Percentiles rank a stretch among this genome's conserved stretches.
These are phyloP conservation scores for Hymenoscyphus albidus DNA, from an alignment of 2,329 filamentous ascomycete species.

Conservation along the genomic window DNA sequence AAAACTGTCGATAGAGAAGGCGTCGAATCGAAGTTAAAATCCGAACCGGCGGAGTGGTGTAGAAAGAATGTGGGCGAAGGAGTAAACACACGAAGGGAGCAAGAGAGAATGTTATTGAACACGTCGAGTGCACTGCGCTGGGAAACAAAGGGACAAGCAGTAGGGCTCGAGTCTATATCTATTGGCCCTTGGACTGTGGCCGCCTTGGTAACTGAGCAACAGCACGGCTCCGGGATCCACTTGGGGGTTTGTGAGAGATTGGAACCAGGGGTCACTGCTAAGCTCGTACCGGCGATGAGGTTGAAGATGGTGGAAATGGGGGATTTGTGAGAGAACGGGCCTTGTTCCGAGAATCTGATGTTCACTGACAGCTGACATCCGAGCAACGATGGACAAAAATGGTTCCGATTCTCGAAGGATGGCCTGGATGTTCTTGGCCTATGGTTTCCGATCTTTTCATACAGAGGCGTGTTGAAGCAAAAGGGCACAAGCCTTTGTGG, in stretches of 20 bases:
- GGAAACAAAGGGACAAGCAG: constrained; percentile 11
- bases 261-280: constrained; percentile 30
- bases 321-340: constrained; percentile 43
- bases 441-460: constrained; percentile 7
- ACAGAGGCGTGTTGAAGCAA: not conserved
- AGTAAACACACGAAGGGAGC: constrained; percentile 30
- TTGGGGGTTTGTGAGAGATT: constrained; percentile 37
- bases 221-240: constrained; percentile 28
- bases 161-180: constrained; percentile 38
- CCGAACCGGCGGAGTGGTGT: constrained; percentile 49
- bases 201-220: constrained; percentile 24
- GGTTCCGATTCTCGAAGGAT: not conserved
- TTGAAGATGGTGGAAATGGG: constrained; percentile 38
- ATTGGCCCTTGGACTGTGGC: constrained; percentile 22
- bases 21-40: constrained; percentile 25
- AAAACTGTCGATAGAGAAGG: constrained; percentile 22
- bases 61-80: constrained; percentile 36
- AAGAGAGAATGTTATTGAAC: constrained; percentile 50
- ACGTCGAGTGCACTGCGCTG: constrained; percentile 46
- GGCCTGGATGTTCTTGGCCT: not conserved
- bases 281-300: too few species aligned
- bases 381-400: constrained; percentile 38
- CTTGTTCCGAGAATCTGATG: constrained; percentile 49
- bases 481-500: constrained; percentile 8
- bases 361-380: constrained; percentile 52